phyloP scores from a whole-genome alignment of 2,329 filamentous ascomycete genomes.

The Hypocrella siamensis region DNA sequence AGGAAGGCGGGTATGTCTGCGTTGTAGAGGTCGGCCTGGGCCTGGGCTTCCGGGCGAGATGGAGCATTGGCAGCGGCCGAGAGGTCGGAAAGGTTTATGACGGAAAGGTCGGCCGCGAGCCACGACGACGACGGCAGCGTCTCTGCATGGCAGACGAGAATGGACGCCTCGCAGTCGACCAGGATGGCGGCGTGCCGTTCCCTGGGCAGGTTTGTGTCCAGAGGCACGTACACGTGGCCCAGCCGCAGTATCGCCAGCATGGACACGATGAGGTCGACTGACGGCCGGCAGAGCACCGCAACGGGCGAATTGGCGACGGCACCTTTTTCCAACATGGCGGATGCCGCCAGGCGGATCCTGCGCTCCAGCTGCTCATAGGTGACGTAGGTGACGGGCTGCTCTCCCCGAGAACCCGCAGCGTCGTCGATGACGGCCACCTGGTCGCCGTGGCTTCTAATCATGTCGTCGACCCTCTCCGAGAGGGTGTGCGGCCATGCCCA shows the following conservation, averaged over 20 bases:
- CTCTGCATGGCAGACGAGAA: neutral
- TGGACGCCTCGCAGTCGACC: neutral
- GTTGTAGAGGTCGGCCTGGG: neutral
- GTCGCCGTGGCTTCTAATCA: no score
- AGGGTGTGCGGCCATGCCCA: no score
- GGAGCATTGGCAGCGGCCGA: neutral
- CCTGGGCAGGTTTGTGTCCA: conserved; percentile 16
- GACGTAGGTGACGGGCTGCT: no score
- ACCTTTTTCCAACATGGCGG: no score
- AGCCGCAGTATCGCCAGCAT: conserved; percentile 23
- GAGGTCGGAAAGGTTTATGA: neutral
- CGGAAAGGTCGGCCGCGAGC: neutral
- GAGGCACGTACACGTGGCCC: conserved; percentile 22
- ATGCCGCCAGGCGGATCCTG: neutral
- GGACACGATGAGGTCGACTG: conserved; percentile 16
- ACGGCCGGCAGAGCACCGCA: conserved; percentile 18
- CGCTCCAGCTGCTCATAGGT: no score
- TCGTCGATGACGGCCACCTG: no score
- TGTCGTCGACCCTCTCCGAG: no score
- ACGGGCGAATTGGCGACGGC: no score
- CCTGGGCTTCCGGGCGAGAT: neutral
- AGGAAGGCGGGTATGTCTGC: conserved; percentile 8
- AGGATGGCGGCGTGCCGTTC: neutral
- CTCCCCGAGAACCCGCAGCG: no score
- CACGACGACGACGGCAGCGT: neutral